A percentile compares a stretch with the other conserved stretches of the same genome.
These are phyloP conservation scores for Agroathelia rolfsii DNA, from an alignment of 1,284 basidiomycete species.

Conservation along the genomic window DNA sequence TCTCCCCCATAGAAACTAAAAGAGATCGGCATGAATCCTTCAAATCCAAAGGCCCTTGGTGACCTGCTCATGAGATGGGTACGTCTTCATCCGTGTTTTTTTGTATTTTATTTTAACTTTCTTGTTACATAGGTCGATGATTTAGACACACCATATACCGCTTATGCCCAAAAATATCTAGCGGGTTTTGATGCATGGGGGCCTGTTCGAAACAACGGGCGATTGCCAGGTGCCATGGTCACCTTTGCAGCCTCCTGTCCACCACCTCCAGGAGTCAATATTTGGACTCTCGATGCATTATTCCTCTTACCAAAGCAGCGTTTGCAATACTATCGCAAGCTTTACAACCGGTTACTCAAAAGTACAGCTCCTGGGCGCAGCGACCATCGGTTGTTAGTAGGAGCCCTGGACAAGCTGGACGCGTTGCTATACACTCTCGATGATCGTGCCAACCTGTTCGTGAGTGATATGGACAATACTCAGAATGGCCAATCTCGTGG, in stretches of 20 bases:
- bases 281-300: conserved; percentile 86
- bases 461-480: too few relatives aligned
- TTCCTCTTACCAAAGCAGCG: conserved; percentile 82
- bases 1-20: conserved; percentile 69
- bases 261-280: conserved; percentile 39
- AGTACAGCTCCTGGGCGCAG: conserved; percentile 83
- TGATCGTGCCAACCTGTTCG: conserved; percentile 41
- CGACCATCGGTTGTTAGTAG: conserved; percentile 76
- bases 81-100: conserved; percentile 13
- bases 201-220: conserved; percentile 66
- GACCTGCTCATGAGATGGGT: conserved; percentile 98
- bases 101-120: conserved; percentile 12
- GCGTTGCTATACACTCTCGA: conserved; percentile 62
- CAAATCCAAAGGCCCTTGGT: conserved; percentile 90
- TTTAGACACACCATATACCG: conserved; percentile 78
- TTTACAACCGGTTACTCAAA: conserved; percentile 82
- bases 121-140: conserved; percentile 69
- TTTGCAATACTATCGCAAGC: conserved; percentile 86
- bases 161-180: conserved; percentile 68
- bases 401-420: conserved; percentile 79
- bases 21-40: conserved; percentile 88
- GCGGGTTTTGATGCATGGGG: conserved; percentile 79
- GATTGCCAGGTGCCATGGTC: conserved; percentile 60
- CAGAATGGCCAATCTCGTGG: too few relatives aligned
- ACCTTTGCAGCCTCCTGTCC: conserved; percentile 61